Conservation (phyloP, 2,329 filamentous ascomycete species). For the Penicillium sp. region DNA sequence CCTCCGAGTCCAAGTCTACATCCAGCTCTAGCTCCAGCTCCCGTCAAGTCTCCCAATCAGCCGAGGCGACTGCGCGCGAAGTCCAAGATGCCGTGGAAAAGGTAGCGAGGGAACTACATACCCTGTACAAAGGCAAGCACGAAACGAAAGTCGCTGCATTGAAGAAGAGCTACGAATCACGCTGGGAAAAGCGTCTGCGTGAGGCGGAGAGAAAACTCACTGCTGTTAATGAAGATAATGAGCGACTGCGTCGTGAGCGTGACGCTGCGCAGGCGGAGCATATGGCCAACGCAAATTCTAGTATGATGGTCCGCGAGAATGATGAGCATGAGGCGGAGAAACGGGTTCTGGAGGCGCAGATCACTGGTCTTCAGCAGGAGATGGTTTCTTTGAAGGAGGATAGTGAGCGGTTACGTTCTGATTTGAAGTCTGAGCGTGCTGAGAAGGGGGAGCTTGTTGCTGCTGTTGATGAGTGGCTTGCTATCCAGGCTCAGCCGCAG, state of each 20-base stretch:
- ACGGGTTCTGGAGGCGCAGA: slow-evolving; percentile 71
- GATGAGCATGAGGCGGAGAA: slow-evolving; percentile 70
- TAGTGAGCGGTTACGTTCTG: slow-evolving; percentile 66
- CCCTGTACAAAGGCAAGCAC: slow-evolving; percentile 95
- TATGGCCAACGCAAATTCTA: slow-evolving; percentile 49
- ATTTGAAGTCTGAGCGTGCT: slow-evolving; percentile 57
- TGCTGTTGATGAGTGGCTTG: slow-evolving; percentile 51
- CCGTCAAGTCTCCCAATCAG: slow-evolving; percentile 42
- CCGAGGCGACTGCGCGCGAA: slow-evolving; percentile 61
- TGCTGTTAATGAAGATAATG: slow-evolving; percentile 72
- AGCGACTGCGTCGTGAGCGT: slow-evolving; percentile 68
- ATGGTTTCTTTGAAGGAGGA: slow-evolving; percentile 71
- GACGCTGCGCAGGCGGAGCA: slow-evolving; percentile 69
- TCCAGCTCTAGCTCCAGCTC: slow-evolving; percentile 36
- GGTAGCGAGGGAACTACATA: slow-evolving; percentile 90
- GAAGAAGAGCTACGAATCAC: slow-evolving; percentile 78
- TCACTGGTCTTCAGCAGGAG: slow-evolving; percentile 75
- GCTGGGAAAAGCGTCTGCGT: slow-evolving; percentile 85
- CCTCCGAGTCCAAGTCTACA: slow-evolving; percentile 15
- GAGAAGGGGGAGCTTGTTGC: slow-evolving; percentile 55
- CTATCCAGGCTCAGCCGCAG: slow-evolving; percentile 43
- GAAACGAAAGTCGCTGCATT: slow-evolving; percentile 93
- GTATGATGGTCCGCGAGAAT: slow-evolving; percentile 48
- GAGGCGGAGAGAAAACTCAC: slow-evolving; percentile 76
- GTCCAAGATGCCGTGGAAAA: slow-evolving; percentile 87